A percentile compares a stretch with the other conserved stretches of the same genome.
These are phyloP conservation scores for Arachnomyces sp. DNA, from an alignment of 2,329 filamentous ascomycete species.

Conservation along the genomic window DNA sequence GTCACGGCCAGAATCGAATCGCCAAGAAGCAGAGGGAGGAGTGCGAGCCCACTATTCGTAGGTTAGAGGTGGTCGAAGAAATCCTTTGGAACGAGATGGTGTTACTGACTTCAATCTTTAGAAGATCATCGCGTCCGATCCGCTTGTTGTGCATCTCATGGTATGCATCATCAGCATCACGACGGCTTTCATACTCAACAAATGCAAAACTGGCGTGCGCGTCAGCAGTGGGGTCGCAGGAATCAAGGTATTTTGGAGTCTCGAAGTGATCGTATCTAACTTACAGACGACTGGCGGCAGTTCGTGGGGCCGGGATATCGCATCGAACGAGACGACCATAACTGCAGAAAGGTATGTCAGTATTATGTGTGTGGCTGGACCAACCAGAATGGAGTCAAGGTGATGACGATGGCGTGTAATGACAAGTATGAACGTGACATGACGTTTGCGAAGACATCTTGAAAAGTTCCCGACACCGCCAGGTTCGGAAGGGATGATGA, in stretches of 20 bases:
- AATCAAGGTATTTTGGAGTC: constrained; percentile 8
- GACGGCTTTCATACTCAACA: constrained; percentile 96
- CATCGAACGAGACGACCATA: constrained; percentile 97
- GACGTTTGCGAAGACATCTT: constrained; percentile 3
- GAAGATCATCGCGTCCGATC: constrained; percentile 83
- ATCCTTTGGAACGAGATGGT: constrained; percentile 1
- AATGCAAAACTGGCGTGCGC: constrained; percentile 68
- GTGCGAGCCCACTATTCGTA: constrained; percentile 85
- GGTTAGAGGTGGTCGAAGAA: constrained; percentile 13
- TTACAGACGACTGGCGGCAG: constrained; percentile 89
- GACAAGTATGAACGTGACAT: constrained; percentile 17
- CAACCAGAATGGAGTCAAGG: constrained; percentile 5
- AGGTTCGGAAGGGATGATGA: too few species aligned
- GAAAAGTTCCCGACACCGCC: too few species aligned
- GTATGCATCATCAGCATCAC: constrained; percentile 97
- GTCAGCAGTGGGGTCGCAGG: constrained; percentile 18
- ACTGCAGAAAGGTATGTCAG: constrained; percentile 49
- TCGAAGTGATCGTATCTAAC: constrained; percentile 34
- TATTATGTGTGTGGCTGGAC: constrained; percentile 4
- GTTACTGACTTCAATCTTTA: constrained; percentile 86
- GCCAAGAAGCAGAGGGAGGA: constrained; percentile 94
- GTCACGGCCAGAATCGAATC: constrained; percentile 86
- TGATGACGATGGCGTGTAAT: constrained; percentile 22
- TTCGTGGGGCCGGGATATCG: constrained; percentile 93
- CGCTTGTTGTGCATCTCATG: constrained; percentile 99